Evolutionary conservation across 2,329 filamentous ascomycete genomes (phyloP).

Genomic region (Rhynchosporium secalis): DNA sequence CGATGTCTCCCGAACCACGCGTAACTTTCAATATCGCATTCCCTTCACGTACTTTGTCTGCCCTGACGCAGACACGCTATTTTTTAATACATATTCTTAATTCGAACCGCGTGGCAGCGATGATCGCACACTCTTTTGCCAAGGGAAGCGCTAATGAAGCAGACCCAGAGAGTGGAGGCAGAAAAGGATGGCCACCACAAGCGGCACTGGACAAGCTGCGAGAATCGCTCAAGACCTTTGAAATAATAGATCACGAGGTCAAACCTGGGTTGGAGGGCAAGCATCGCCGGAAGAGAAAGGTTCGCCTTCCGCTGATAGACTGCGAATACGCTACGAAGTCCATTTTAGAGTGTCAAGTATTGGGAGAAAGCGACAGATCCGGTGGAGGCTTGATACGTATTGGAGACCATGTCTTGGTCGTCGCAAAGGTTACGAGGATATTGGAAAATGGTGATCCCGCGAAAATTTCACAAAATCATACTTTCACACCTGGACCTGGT

Average conservation of each 20-base stretch:
- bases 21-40: conserved; percentile 39
- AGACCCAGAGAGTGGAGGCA: conserved; percentile 2
- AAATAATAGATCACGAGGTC: background rate
- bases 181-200: background rate
- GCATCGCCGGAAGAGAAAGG: background rate
- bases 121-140: conserved; percentile 35
- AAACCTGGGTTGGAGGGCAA: no score
- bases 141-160: background rate
- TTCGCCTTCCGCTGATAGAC: conserved; percentile 19
- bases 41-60: conserved; percentile 36
- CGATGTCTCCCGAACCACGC: conserved; percentile 36
- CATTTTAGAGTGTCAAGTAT: conserved; percentile 29
- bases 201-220: background rate
- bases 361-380: conserved; percentile 12
- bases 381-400: conserved; percentile 29
- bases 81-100: conserved; percentile 36
- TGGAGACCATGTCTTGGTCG: conserved; percentile 36
- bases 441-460: background rate
- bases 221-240: no score
- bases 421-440: conserved; percentile 30
- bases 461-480: background rate
- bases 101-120: conserved; percentile 23
- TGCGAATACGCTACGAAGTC: conserved; percentile 20
- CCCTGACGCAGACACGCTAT: conserved; percentile 25
- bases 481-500: background rate